phyloP scores from a whole-genome alignment of 1,139 yeast genomes.

The Blastobotrys apis region DNA sequence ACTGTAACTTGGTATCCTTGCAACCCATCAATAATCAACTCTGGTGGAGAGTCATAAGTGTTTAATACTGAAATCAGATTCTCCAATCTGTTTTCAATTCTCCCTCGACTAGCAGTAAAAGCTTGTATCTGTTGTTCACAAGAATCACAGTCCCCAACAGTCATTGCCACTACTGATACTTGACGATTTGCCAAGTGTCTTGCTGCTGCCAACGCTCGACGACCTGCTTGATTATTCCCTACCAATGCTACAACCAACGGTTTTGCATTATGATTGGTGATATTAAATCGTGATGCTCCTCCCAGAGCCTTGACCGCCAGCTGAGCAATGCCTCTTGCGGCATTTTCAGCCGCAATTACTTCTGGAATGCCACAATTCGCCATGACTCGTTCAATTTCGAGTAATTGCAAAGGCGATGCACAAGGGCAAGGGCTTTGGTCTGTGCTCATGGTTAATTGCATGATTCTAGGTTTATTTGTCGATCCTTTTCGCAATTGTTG shows the following conservation, averaged over 20 bases:
- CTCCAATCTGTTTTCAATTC: constrained; percentile 40
- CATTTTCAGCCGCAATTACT: constrained; percentile 56
- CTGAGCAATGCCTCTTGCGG: constrained; percentile 63
- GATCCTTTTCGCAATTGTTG: constrained; percentile 10
- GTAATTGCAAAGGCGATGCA: constrained; percentile 74
- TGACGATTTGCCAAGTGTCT: constrained; percentile 77
- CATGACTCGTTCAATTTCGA: constrained; percentile 69
- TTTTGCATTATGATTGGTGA: constrained; percentile 66
- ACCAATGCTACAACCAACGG: constrained; percentile 70
- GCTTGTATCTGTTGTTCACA: constrained; percentile 46
- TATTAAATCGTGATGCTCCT: constrained; percentile 58
- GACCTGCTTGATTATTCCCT: constrained; percentile 72
- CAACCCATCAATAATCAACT: constrained; percentile 72
- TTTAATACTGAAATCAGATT: constrained; percentile 36
- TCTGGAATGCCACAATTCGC: constrained; percentile 48
- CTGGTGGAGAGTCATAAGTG: constrained; percentile 68
- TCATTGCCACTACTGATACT: constrained; percentile 58
- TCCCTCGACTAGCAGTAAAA: constrained; percentile 55
- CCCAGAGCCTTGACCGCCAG: constrained; percentile 62
- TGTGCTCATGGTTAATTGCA: constrained; percentile 5
- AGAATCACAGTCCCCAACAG: constrained; percentile 36
- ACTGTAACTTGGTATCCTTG: constrained; percentile 78
- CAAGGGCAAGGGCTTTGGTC: constrained; percentile 42
- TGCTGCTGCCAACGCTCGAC: constrained; percentile 73
- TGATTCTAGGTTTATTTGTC: neutral